Evolutionary conservation across 148 eudicot species (phyloP), one percentile per base, ranked within the genome.

Genomic region (Chenopodium formosanum): DNA sequence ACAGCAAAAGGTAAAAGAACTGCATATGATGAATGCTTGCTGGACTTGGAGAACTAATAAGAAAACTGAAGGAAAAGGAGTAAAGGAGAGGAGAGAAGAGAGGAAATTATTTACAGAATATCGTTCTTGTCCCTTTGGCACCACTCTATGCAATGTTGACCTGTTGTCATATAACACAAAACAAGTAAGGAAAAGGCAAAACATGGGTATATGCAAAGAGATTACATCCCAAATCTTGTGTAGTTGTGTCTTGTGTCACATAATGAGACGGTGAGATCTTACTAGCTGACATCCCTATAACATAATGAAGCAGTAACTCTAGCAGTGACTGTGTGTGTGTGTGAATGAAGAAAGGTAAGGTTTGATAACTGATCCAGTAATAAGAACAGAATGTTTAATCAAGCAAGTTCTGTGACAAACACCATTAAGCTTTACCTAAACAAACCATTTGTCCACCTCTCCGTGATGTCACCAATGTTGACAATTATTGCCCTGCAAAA

Each of bases 141-240:
- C 86, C 79, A 93, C 97, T 83, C 97, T 85, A 79, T 93, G 97
- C 90, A 93, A 77, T 9, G 97, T 92, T 73, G 97, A 93, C 83
- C 97, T 93, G 80, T 60, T 71, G 27, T 7, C 20, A 29, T 5
- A 78, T 48, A 56, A 29, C 47, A 75, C 17, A 64, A 31, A 34
- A 62, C 63, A 27, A 37, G 34, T 66, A 6, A 32, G 60, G 10
- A 4, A 17, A 34, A 60, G 22, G 37, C 22, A 48, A 48, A 48
- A 9, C 48, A 46, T 1, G 0, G 9, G 25, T 9, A 16, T 0
- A 70, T 70, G 50, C 50, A 70, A 70, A 1, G 34, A 9, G 6
- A 70, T 40, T 40, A 32, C 46, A 70, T 70, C 48, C 44, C 44
- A 40, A 40, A 40, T 40, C 7, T 40, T 40, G 44, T 40, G 6